Base-by-base conservation (phyloP, 768 basidiomycete genomes). In the Rubroboletus pulcherrimus region DNA sequence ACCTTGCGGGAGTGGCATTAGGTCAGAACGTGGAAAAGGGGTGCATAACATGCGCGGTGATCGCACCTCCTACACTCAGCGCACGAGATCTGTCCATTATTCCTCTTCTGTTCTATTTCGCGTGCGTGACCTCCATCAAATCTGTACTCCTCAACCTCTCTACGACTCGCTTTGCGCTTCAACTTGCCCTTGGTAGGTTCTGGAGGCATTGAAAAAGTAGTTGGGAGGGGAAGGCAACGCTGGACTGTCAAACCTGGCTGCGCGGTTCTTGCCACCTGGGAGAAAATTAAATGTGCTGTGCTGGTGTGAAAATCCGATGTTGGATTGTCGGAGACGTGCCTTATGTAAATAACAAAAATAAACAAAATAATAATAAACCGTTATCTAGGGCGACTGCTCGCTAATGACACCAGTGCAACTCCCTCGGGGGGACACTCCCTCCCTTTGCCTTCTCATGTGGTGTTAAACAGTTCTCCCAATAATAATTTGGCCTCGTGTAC, bases 1-100 rank as follows among this genome's bases (percentile, higher is more conserved):
- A 76, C 62, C 87, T 80, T 81, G n/a, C n/a, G 24, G 15, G 40
- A 8, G 17, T 37, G 39, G 30, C 41, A 62, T 59, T 45, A 55
- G 55, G 62, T 70, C 56, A 67, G 52, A 63, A 49, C 56, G 61
- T 54, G 54, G 55, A 63, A 63, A 63, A 59, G 49, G 46, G 49
- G 63, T 58, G 62, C 55, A 57, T 53, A 45, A 56, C 52, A 71
- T 71, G 74, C 63, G 67, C 76, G 77, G 74, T 78, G 75, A 82
- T 81, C 86, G 80, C 81, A 83, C 79, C 79, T 80, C 81, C 87
- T 82, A 78, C 88, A 90, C 71, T 89, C 87, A 64, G 87, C 86
- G 73, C 86, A 89, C 68, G 84, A 86, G 69, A 89, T 85, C 78
- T 89, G 76, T 66, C 87, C 87, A 69, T 83, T 76, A 66, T 78